phyloP scores from a whole-genome alignment of 1,284 basidiomycete genomes.

The Apiotrichum gracile region DNA sequence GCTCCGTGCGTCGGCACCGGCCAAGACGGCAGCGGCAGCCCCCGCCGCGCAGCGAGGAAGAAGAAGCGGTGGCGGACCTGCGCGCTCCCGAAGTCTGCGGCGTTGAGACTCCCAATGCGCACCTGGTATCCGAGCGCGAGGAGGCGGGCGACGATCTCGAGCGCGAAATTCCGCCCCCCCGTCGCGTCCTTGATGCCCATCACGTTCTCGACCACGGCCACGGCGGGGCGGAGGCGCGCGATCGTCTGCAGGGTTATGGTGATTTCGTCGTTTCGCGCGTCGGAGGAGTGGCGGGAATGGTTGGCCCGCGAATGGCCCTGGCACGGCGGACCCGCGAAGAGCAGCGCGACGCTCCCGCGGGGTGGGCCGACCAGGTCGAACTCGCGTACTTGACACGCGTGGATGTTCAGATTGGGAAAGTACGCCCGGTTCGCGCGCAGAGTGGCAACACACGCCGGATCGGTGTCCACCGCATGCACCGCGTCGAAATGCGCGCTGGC shows the following conservation, averaged over 20 bases:
- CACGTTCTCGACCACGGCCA: conserved; percentile 35
- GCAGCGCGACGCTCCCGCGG: conserved; percentile 2
- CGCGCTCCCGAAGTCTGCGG: conserved; percentile 24
- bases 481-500: conserved; percentile 19
- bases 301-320: conserved; percentile 31
- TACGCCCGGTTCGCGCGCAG: conserved; percentile 6
- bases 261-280: conserved; percentile 25
- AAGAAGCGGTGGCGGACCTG: conserved; percentile 28
- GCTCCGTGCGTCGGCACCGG: conserved; percentile 28
- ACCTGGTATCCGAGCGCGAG: conserved; percentile 23
- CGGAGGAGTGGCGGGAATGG: conserved; percentile 8
- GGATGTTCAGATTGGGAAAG: background rate
- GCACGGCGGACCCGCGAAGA: conserved; percentile 30
- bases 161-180: background rate
- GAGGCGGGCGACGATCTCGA: conserved; percentile 13
- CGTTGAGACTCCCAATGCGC: conserved; percentile 23
- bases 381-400: background rate
- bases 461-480: conserved; percentile 20
- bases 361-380: background rate
- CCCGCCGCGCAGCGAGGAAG: conserved; percentile 23
- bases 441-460: conserved; percentile 13
- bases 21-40: conserved; percentile 23
- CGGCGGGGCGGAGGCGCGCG: conserved; percentile 16
- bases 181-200: conserved; percentile 22
- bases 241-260: conserved; percentile 16